Percentiles rank a stretch among this genome's conserved stretches.
Evolutionary conservation across 805 yeast species (phyloP).

Genomic region (Huiozyma sinensis): DNA sequence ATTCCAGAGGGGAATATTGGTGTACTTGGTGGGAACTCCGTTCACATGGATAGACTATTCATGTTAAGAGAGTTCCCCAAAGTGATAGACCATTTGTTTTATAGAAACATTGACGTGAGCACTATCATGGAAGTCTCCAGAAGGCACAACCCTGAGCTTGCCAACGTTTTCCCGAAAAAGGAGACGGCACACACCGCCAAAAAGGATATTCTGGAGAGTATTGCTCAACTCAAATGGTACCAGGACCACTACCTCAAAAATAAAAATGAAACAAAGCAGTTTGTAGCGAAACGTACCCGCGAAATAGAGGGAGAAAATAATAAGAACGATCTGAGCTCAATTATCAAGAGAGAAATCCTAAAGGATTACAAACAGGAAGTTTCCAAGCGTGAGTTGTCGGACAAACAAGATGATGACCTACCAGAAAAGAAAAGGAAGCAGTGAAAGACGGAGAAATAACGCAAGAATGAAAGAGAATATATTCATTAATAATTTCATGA

Average conservation of each 20-base stretch:
- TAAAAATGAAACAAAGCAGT: conserved; percentile 7
- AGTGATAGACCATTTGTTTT: conserved; percentile 50
- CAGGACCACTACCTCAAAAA: conserved; percentile 47
- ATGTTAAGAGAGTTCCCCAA: conserved; percentile 76
- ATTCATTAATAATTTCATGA: not conserved
- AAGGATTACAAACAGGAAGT: not conserved
- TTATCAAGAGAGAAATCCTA: not conserved
- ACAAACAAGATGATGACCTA: not conserved
- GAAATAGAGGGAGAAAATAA: not conserved
- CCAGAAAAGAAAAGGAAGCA: conserved; percentile 1
- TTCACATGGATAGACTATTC: conserved; percentile 85
- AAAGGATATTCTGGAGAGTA: conserved; percentile 82
- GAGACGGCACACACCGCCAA: conserved; percentile 73
- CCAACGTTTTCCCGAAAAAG: conserved; percentile 52
- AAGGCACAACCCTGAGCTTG: conserved; percentile 62
- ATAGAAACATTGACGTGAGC: conserved; percentile 86
- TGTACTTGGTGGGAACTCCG: conserved; percentile 80
- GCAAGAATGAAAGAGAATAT: no score
- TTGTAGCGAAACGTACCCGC: conserved; percentile 2
- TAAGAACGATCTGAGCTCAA: not conserved
- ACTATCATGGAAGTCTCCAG: conserved; percentile 67
- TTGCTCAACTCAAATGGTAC: conserved; percentile 72
- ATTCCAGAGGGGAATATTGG: conserved; percentile 48
- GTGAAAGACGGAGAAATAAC: not conserved
- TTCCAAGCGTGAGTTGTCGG: not conserved